A percentile compares a stretch with the other conserved stretches of the same genome.
phyloP scores from a whole-genome alignment of 768 basidiomycete species.

The Infundibulicybe gibba region DNA sequence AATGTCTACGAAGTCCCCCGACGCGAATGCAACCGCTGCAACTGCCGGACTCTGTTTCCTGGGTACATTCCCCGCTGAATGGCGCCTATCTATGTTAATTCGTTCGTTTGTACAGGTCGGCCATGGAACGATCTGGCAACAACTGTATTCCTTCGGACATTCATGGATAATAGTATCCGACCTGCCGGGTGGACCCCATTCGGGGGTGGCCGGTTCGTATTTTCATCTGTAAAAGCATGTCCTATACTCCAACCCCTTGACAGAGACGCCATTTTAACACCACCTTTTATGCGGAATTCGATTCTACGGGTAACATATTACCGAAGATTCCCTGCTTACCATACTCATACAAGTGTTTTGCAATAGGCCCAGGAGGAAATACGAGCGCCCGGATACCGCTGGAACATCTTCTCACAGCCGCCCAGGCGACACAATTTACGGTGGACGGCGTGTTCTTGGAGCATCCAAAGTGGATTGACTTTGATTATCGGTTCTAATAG shows the following conservation, averaged over 20 bases:
- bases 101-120: slow-evolving; percentile 27
- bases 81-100: not conserved
- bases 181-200: slow-evolving; percentile 53
- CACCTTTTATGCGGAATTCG: slow-evolving; percentile 56
- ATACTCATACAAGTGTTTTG: not conserved
- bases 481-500: slow-evolving; percentile 34
- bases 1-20: slow-evolving; percentile 41
- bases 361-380: slow-evolving; percentile 53
- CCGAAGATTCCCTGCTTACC: not conserved
- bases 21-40: slow-evolving; percentile 46
- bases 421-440: slow-evolving; percentile 37
- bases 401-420: slow-evolving; percentile 42
- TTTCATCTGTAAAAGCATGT: not conserved
- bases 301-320: slow-evolving; percentile 42
- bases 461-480: slow-evolving; percentile 55
- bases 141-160: slow-evolving; percentile 48
- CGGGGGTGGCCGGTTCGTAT: slow-evolving; percentile 30
- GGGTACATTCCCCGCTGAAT: slow-evolving; percentile 23
- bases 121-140: slow-evolving; percentile 63
- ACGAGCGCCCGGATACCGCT: slow-evolving; percentile 35
- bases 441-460: slow-evolving; percentile 49
- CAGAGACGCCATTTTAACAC: slow-evolving; percentile 48
- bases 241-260: not conserved
- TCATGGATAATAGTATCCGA: slow-evolving; percentile 55
- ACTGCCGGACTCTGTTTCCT: slow-evolving; percentile 47